phyloP scores from a whole-genome alignment of 2,329 filamentous ascomycete genomes.

The Scortechinia acanthostroma region DNA sequence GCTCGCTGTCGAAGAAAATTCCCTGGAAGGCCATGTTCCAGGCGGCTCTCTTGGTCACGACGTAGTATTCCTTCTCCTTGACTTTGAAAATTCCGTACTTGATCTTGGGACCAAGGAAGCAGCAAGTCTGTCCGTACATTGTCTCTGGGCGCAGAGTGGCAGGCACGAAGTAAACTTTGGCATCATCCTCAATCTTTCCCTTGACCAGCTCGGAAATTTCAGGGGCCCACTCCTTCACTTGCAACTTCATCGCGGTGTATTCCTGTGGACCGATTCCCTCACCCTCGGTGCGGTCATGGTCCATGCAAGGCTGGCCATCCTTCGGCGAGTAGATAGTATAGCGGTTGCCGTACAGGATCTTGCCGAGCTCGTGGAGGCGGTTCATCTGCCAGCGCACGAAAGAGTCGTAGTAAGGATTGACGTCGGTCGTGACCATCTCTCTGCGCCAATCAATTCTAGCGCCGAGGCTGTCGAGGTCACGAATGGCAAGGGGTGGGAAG shows the following conservation, averaged over 20 bases:
- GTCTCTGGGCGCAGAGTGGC: slow-evolving; percentile 92
- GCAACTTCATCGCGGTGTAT: slow-evolving; percentile 86
- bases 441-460: slow-evolving; percentile 88
- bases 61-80: slow-evolving; percentile 71
- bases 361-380: slow-evolving; percentile 77
- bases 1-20: slow-evolving; percentile 67
- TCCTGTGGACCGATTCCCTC: slow-evolving; percentile 82
- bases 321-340: slow-evolving; percentile 92
- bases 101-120: slow-evolving; percentile 87
- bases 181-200: slow-evolving; percentile 71
- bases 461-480: slow-evolving; percentile 77
- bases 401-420: slow-evolving; percentile 91
- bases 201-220: slow-evolving; percentile 65
- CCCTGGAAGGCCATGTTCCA: slow-evolving; percentile 96
- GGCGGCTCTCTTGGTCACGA: slow-evolving; percentile 71
- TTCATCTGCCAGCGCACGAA: slow-evolving; percentile 98
- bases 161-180: slow-evolving; percentile 81
- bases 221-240: slow-evolving; percentile 81
- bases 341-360: slow-evolving; percentile 82
- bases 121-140: slow-evolving; percentile 97
- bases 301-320: slow-evolving; percentile 19
- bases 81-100: slow-evolving; percentile 82
- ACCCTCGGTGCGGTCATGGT: slow-evolving; percentile 51
- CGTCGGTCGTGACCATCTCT: slow-evolving; percentile 88
- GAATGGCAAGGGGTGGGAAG: slow-evolving; percentile 77